These are phyloP conservation scores for Geranium incanum DNA, from an alignment of 441 rosid genomes.

Conservation along the genomic window DNA sequence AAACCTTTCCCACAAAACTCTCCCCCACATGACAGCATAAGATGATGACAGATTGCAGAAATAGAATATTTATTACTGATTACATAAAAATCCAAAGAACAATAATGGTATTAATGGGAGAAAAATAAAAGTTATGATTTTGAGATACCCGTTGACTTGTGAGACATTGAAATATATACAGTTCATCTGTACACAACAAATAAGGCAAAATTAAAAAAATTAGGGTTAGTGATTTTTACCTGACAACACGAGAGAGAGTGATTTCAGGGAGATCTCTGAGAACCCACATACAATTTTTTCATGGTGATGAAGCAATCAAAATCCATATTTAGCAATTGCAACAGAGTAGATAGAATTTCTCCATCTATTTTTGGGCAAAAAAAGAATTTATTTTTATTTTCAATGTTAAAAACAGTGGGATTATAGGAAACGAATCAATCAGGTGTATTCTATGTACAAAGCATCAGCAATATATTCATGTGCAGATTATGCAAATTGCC, in stretches of 20 bases:
- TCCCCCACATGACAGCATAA: not conserved
- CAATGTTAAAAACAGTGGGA: too few species aligned
- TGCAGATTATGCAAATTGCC: too few species aligned
- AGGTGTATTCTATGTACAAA: too few species aligned
- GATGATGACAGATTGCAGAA: too few species aligned
- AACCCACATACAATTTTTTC: not conserved
- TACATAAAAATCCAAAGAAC: not conserved
- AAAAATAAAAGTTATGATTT: not conserved
- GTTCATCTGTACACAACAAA: not conserved
- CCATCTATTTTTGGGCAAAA: too few species aligned
- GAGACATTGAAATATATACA: too few species aligned
- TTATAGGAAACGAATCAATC: too few species aligned
- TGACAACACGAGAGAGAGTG: too few species aligned
- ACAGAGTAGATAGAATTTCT: not conserved
- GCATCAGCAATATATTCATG: too few species aligned
- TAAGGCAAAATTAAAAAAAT: too few species aligned
- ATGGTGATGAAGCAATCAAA: not conserved
- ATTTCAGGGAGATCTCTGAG: not conserved
- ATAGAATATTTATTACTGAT: not conserved
- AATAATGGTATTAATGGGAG: not conserved
- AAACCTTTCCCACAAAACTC: not conserved
- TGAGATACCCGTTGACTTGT: not conserved
- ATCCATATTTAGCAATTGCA: too few species aligned
- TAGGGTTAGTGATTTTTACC: not conserved
- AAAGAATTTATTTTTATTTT: too few species aligned